Evolutionary conservation across 352 stramenopile species (phyloP), one percentile per base, ranked within the genome.

Genomic region (Phytophthora macrochlamydospora): DNA sequence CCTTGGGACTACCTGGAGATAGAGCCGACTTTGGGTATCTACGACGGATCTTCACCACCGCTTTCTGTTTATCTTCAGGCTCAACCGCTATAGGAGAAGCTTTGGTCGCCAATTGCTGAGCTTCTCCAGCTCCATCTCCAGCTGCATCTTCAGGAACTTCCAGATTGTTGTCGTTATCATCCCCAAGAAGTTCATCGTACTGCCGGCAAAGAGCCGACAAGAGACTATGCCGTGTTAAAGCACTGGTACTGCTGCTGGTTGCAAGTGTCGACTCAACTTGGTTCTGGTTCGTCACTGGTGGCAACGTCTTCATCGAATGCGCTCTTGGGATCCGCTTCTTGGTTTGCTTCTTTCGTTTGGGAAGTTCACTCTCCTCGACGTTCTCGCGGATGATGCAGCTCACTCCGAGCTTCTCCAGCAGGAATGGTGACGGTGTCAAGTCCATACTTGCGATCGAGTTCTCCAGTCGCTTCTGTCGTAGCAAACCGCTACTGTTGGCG

Each of bases 371-470:
- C 5, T 69, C 49, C 4, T 69, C 54, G 1, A 67, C 24, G 18
- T 78, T 79, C 9, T 85, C 69, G 5, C 65, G 54, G 14, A 92
- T 84, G n/a, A 92, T 62, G 13, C 84, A 92, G 44, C 72, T 84
- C 4, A 62, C 48, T 6, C 86, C 84, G 2, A 94, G 69, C 38
- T 85, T 86, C 57, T 88, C 69, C 0, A 94, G 67, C 29, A 94
- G 31, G 51, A 94, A 94, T 12, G 72, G 40, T 0, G 86, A 94
- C 11, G 86, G 86, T 2, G 73, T 70, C 7, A 91, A 48, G 38
- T 94, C 79, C 67, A 92, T 82, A 1, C 45, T 61, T 14, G 67
- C 51, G 14, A 75, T 51, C 1, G 72, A 80, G 4, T 31, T 60
- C 50, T 88, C 69, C 12, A 78, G 57, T 13, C 71, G 59, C 9